Conservation (phyloP, 176 grass and related monocot genomes). For the Musa acuminata region DNA sequence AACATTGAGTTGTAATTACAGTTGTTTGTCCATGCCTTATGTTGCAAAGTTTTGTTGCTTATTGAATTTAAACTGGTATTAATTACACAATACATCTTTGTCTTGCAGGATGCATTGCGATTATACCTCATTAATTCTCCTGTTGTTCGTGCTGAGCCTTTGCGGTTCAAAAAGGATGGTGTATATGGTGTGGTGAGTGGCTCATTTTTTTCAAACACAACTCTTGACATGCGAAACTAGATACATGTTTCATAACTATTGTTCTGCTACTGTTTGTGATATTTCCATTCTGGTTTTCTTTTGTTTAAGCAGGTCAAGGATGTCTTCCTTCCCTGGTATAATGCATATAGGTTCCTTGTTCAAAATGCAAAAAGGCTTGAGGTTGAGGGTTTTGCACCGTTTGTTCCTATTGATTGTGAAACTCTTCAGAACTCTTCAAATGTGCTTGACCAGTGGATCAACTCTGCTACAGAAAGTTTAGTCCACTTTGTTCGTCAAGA, state of each 20-base stretch:
- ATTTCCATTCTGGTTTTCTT: constrained; percentile 1
- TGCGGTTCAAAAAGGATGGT: constrained; percentile 81
- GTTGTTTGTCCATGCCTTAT: not conserved
- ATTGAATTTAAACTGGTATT: not conserved
- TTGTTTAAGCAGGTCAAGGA: constrained; percentile 81
- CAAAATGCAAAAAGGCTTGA: constrained; percentile 99
- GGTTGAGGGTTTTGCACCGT: constrained; percentile 57
- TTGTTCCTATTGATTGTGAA: constrained; percentile 57
- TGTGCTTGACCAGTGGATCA: constrained; percentile 96
- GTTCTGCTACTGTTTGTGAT: not conserved
- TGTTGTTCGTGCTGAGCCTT: constrained; percentile 86
- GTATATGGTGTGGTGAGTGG: constrained; percentile 89
- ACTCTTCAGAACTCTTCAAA: constrained; percentile 72
- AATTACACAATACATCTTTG: constrained; percentile 17
- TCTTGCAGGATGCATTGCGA: constrained; percentile 81
- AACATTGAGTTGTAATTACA: not conserved
- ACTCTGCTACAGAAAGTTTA: constrained; percentile 93
- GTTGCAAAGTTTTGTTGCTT: not conserved
- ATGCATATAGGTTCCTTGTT: constrained; percentile 90
- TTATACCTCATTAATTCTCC: constrained; percentile 95
- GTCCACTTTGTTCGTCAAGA: constrained; percentile 90
- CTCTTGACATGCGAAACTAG: not conserved
- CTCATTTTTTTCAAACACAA: constrained; percentile 4
- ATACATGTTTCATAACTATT: not conserved
- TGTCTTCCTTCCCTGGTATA: constrained; percentile 99